Conservation (phyloP, 768 basidiomycete genomes). For the Termitomyces sp. region DNA sequence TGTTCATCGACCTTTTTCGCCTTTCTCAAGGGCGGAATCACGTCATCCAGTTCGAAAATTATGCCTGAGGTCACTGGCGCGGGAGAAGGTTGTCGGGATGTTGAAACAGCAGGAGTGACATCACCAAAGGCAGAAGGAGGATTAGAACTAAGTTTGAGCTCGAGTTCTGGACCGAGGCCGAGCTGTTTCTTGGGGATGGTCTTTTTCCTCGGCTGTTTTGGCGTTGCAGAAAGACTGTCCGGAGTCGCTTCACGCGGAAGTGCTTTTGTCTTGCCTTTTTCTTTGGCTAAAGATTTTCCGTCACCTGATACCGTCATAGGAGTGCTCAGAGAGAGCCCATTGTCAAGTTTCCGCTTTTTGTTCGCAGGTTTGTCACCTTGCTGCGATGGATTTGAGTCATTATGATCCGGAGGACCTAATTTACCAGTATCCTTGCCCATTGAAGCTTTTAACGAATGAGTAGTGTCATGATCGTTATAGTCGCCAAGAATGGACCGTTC, state of each 20-base stretch:
- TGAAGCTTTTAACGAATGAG: constrained; percentile 24
- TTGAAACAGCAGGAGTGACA: constrained; percentile 46
- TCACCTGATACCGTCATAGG: constrained; percentile 18
- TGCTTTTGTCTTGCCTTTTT: constrained; percentile 48
- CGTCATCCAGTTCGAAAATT: constrained; percentile 69
- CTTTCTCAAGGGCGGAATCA: constrained; percentile 63
- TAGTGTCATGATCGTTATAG: constrained; percentile 11
- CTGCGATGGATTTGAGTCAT: constrained; percentile 44
- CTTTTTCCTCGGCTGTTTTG: constrained; percentile 50
- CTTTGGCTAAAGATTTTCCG: constrained; percentile 30
- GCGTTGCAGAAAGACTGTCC: constrained; percentile 50
- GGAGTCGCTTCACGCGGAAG: constrained; percentile 48
- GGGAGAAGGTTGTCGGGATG: constrained; percentile 70
- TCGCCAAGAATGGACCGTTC: constrained; percentile 51
- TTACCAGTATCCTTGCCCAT: constrained; percentile 46
- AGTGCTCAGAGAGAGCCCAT: constrained; percentile 29
- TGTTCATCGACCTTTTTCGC: constrained; percentile 74
- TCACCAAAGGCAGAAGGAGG: constrained; percentile 64
- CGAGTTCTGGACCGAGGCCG: constrained; percentile 47
- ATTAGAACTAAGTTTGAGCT: constrained; percentile 39
- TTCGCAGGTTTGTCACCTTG: constrained; percentile 30
- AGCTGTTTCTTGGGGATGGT: constrained; percentile 52
- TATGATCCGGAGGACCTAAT: constrained; percentile 49
- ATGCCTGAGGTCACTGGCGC: constrained; percentile 49
- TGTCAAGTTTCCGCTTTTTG: constrained; percentile 63